Percentiles rank a stretch among this genome's conserved stretches.
phyloP scores from a whole-genome alignment of 805 yeast genomes.

The Barnettozyma wickerhamii region DNA sequence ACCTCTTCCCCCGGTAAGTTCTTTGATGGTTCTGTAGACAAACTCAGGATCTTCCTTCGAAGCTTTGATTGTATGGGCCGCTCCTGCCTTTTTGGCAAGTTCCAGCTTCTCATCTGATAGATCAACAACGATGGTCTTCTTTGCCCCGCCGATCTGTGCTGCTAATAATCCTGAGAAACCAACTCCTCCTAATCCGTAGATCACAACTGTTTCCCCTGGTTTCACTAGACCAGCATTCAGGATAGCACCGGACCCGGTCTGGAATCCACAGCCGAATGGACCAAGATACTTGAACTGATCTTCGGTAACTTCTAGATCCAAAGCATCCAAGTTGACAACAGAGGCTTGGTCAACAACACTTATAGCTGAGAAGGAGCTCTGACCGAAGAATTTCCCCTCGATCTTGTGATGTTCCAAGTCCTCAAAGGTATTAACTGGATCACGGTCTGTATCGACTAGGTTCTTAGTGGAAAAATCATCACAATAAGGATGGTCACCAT shows the following conservation, averaged over 20 bases:
- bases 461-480: background rate
- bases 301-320: constrained; percentile 1
- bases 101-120: constrained; percentile 57
- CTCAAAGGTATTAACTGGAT: background rate
- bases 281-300: constrained; percentile 2
- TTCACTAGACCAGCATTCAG: constrained; percentile 2
- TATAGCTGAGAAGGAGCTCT: constrained; percentile 4
- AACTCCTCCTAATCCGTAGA: constrained; percentile 45
- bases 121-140: constrained; percentile 61
- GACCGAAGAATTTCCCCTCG: constrained; percentile 11
- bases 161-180: constrained; percentile 78
- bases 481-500: constrained; percentile 5
- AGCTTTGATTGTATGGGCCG: constrained; percentile 47
- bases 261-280: constrained; percentile 12
- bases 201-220: constrained; percentile 7
- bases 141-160: constrained; percentile 73
- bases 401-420: background rate
- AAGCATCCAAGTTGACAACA: constrained; percentile 3
- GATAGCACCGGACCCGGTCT: constrained; percentile 12
- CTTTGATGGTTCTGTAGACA: constrained; percentile 8
- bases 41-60: constrained; percentile 4
- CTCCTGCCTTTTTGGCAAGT: constrained; percentile 59
- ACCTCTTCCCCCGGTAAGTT: constrained; percentile 9
- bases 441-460: background rate
- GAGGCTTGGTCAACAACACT: constrained; percentile 2